phyloP scores from a whole-genome alignment of 2,329 filamentous ascomycete species.

The Scedosporium aurantiacum region DNA sequence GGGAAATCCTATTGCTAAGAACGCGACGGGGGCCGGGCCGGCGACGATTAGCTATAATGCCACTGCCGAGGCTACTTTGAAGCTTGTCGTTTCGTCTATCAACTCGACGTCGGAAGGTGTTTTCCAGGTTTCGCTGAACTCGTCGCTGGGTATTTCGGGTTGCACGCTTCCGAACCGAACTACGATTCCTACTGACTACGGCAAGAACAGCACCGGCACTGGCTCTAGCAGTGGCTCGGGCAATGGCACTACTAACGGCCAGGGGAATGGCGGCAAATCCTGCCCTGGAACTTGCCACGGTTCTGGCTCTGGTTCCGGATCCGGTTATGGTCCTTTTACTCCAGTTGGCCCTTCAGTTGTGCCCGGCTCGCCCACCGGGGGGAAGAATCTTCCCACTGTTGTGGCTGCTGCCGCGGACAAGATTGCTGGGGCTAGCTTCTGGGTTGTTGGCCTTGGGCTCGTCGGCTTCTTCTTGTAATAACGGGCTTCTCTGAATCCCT shows the following conservation, averaged over 20 bases:
- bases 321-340: not conserved
- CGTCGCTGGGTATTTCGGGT: constrained; percentile 11
- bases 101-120: constrained; percentile 9
- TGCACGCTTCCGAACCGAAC: constrained; percentile 9
- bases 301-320: not conserved
- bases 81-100: constrained; percentile 8
- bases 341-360: not conserved
- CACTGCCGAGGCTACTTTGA: constrained; percentile 1
- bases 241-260: not conserved
- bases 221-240: not conserved
- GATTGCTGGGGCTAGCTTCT: not conserved
- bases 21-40: constrained; percentile 4
- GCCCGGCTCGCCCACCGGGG: not conserved
- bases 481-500: not conserved
- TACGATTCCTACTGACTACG: not conserved
- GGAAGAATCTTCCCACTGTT: not conserved
- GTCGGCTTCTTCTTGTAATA: not conserved
- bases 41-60: constrained; percentile 5
- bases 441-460: not conserved
- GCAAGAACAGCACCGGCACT: not conserved
- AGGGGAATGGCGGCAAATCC: not conserved
- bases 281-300: not conserved
- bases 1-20: constrained; percentile 7
- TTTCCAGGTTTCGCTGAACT: constrained; percentile 11
- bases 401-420: not conserved